Conservation (phyloP, 2,329 filamentous ascomycete genomes). For the Phoma sp. region DNA sequence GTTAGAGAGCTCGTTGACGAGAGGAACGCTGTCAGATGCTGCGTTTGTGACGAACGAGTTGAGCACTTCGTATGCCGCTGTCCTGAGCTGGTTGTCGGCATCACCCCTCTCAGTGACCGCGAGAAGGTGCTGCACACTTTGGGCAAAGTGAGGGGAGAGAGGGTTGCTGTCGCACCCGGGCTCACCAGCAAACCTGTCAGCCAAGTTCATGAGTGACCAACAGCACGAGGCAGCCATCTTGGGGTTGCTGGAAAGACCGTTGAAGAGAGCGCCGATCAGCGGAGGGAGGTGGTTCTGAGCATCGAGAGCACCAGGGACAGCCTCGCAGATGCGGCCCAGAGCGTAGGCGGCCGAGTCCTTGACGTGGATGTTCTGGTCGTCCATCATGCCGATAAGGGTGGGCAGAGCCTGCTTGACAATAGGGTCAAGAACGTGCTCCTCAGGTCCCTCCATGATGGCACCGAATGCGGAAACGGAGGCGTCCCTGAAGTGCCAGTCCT, state of each 20-base stretch:
- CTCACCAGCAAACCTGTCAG: constrained; percentile 92
- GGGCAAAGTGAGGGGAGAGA: constrained; percentile 89
- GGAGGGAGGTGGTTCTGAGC: constrained; percentile 80
- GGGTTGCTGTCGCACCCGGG: constrained; percentile 79
- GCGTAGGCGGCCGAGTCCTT: constrained; percentile 96
- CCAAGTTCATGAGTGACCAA: constrained; percentile 98
- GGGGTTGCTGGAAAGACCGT: constrained; percentile 84
- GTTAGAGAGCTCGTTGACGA: constrained; percentile 82
- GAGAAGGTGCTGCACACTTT: constrained; percentile 84
- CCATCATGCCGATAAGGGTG: constrained; percentile 90
- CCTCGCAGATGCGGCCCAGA: constrained; percentile 93
- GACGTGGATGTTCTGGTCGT: constrained; percentile 86
- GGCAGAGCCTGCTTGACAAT: constrained; percentile 95
- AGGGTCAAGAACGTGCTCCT: constrained; percentile 88
- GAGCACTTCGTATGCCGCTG: constrained; percentile 95
- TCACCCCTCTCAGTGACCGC: constrained; percentile 83
- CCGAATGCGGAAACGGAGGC: constrained; percentile 97
- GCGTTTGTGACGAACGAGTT: constrained; percentile 93
- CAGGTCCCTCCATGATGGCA: constrained; percentile 98
- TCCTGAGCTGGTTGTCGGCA: constrained; percentile 86
- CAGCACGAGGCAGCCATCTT: constrained; percentile 99
- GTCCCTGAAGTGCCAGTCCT: constrained; percentile 95
- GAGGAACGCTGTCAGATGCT: constrained; percentile 80
- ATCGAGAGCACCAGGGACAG: constrained; percentile 90
- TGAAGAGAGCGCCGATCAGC: constrained; percentile 87